Base-by-base conservation (phyloP, 108 stramenopile species). In the Conticribra guillardii region DNA sequence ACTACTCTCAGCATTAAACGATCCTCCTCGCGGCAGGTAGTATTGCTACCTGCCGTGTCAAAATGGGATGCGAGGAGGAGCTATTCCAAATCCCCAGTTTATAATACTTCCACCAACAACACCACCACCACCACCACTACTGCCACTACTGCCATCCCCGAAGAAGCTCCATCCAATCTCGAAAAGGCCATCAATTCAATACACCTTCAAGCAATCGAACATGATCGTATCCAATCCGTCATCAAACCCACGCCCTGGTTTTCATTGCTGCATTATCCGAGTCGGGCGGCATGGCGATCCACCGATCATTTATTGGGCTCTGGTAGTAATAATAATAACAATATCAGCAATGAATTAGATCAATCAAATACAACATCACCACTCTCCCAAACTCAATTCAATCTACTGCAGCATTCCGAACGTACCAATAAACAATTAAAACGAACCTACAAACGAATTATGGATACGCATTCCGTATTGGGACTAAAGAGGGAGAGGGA, bases 221-320 rank as follows among this genome's bases (percentile, higher is more conserved):
- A 66, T 31, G 75, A 68, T 17, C 53, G 30, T 0, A 16, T 15
- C 0, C 67, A 66, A 22, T 32, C 60, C 23, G 3, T 61, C 34
- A 48, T 46, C 14, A 71, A 79, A 5, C 82, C 79, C 19, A 46
- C 63, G 45, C 90, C 91, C 21, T 93, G 88, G 88, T 85, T 84
- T 32, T 55, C 53, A 0, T 46, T 93, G 3, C 52, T 93, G 22
- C 67, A 63, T 60, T 52, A 75, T 53, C 80, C 91, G 0, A 82
- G 87, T 31, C 67, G 91, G 30, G 91, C 91, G 3, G 67, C 82
- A 0, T 93, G 91, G 91, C 63, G 91, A 54, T 86, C 82, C 24
- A 58, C 85, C 14, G 74, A 82, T 64, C 71, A 56, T 18, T 23
- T 68, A n/a, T 49, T 79, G 64, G 60, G 69, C 4, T 19, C 31